Evolutionary conservation across 345 rosid species (phyloP).

Genomic region (Hevea brasiliensis): DNA sequence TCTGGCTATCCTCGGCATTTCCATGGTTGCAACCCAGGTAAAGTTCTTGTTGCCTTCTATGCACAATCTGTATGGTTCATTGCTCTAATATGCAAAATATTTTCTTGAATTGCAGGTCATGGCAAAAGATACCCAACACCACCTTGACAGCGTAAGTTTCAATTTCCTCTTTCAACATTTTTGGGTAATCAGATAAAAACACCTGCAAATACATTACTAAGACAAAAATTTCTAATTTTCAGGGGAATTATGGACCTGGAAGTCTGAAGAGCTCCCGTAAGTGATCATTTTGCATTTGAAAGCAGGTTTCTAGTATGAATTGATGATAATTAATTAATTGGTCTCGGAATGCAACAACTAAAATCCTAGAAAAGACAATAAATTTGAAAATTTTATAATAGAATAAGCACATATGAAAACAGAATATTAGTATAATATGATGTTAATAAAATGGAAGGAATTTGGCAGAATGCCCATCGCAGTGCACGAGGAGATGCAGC

Average conservation of each 20-base stretch:
- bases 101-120: constrained; percentile 28
- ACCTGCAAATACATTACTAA: too few species aligned
- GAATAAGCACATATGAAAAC: constrained; percentile 14
- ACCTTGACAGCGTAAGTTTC: constrained; percentile 26
- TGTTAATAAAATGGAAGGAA: too few species aligned
- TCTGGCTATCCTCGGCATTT: constrained; percentile 55
- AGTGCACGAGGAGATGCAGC: constrained; percentile 29
- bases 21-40: constrained; percentile 63
- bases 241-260: constrained; percentile 45
- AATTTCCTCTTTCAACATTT: too few species aligned
- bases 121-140: constrained; percentile 43
- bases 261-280: constrained; percentile 50
- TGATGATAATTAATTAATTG: too few species aligned
- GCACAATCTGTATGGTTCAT: not conserved
- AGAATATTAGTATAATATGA: not conserved
- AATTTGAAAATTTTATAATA: not conserved
- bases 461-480: constrained; percentile 56
- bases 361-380: too few species aligned
- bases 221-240: constrained; percentile 3
- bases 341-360: too few species aligned
- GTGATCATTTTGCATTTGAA: constrained; percentile 11
- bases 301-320: too few species aligned
- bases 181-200: too few species aligned
- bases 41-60: not conserved
- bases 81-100: not conserved